Percentiles rank a stretch among this genome's conserved stretches.
These are phyloP conservation scores for Phyllosticta citribraziliensis DNA, from an alignment of 2,329 filamentous ascomycete species.

Conservation along the genomic window DNA sequence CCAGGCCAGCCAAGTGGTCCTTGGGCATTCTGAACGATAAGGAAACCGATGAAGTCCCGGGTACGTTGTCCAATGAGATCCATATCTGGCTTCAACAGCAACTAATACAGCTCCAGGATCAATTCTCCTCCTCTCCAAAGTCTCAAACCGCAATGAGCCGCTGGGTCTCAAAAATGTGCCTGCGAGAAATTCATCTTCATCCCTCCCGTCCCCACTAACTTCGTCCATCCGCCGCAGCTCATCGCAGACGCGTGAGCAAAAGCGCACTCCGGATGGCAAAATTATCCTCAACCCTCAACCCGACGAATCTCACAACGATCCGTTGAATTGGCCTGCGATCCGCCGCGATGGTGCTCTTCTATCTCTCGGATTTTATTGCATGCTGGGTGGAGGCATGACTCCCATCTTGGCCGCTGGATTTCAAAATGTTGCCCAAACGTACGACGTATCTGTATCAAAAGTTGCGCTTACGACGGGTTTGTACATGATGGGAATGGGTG, in stretches of 20 bases:
- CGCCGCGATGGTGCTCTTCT: conserved; percentile 69
- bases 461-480: conserved; percentile 84
- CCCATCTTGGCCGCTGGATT: conserved; percentile 86
- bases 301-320: conserved; percentile 82
- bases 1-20: conserved; percentile 36
- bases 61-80: conserved; percentile 36
- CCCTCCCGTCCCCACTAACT: conserved; percentile 35
- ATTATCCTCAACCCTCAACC: conserved; percentile 89
- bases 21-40: conserved; percentile 78
- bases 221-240: conserved; percentile 12
- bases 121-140: conserved; percentile 48
- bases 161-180: conserved; percentile 54
- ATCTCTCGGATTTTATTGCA: conserved; percentile 82
- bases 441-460: conserved; percentile 55
- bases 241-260: conserved; percentile 39
- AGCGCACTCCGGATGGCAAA: conserved; percentile 68
- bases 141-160: conserved; percentile 51
- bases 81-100: not conserved
- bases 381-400: conserved; percentile 88
- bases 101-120: conserved; percentile 37
- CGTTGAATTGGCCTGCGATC: conserved; percentile 82
- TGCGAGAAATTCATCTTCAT: conserved; percentile 47
- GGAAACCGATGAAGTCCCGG: conserved; percentile 77
- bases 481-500: conserved; percentile 86
- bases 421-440: conserved; percentile 60